Conservation (phyloP, 1,284 basidiomycete species). For the Melampsora occidentalis region DNA sequence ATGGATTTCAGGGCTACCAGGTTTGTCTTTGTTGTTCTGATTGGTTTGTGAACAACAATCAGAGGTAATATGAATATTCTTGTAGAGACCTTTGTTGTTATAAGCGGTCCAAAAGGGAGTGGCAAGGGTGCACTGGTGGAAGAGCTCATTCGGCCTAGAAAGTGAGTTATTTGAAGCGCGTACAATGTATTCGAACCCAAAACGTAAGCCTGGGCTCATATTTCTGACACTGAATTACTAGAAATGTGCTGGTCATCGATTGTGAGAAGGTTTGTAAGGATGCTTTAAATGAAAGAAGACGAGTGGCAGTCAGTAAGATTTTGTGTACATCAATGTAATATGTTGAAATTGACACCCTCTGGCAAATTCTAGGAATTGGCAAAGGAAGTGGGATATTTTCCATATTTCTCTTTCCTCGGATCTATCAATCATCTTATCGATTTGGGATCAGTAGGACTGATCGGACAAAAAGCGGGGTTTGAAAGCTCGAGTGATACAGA, state of each 20-base stretch:
- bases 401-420: constrained; percentile 82
- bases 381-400: constrained; percentile 64
- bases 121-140: constrained; percentile 76
- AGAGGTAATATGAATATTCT: not conserved
- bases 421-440: constrained; percentile 83
- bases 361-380: constrained; percentile 45
- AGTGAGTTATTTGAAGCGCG: constrained; percentile 25
- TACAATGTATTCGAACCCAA: too few relatives aligned
- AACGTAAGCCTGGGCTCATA: not conserved
- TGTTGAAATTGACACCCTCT: too few relatives aligned
- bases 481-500: constrained; percentile 79
- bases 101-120: constrained; percentile 87
- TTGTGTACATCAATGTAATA: too few relatives aligned
- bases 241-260: constrained; percentile 73
- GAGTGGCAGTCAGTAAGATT: constrained; percentile 10
- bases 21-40: not conserved
- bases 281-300: constrained; percentile 61
- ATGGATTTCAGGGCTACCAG: constrained; percentile 61
- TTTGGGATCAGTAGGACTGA: constrained; percentile 84
- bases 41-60: not conserved
- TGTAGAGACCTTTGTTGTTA: constrained; percentile 61
- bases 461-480: constrained; percentile 92
- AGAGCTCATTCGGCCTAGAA: constrained; percentile 54
- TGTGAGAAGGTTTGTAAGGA: constrained; percentile 72
- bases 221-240: constrained; percentile 52